phyloP scores from a whole-genome alignment of 1,139 yeast species.

The Candida sp. region DNA sequence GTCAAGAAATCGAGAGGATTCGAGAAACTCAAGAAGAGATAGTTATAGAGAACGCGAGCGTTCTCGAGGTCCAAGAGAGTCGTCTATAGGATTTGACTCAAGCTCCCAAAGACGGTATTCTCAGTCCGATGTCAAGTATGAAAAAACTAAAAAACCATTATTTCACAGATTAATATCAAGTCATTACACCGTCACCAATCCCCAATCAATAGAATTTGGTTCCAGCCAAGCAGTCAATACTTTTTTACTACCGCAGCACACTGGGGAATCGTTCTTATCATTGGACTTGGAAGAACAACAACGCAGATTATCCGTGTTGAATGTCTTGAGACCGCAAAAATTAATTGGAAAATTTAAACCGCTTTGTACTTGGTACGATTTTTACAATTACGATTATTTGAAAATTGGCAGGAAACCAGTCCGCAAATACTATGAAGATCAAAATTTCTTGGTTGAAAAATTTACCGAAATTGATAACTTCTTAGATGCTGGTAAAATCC shows the following conservation, averaged over 20 bases:
- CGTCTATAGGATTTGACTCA: not conserved
- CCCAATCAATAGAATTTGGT: constrained; percentile 12
- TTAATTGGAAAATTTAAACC: constrained; percentile 53
- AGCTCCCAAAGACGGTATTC: not conserved
- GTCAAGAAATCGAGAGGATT: not conserved
- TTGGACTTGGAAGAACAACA: constrained; percentile 19
- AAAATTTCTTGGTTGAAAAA: constrained; percentile 57
- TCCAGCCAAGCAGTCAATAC: not conserved
- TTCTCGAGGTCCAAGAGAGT: not conserved
- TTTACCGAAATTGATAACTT: constrained; percentile 62
- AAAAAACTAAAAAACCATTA: constrained; percentile 16
- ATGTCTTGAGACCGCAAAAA: constrained; percentile 40
- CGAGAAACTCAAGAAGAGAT: not conserved
- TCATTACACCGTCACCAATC: constrained; percentile 30
- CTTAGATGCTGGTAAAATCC: constrained; percentile 67
- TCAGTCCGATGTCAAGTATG: not conserved
- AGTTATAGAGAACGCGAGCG: too few species aligned
- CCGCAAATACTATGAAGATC: constrained; percentile 41
- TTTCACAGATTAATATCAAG: constrained; percentile 25
- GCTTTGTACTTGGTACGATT: constrained; percentile 47
- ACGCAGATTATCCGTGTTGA: constrained; percentile 18
- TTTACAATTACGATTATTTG: constrained; percentile 18
- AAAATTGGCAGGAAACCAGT: constrained; percentile 19
- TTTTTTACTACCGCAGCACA: constrained; percentile 1
- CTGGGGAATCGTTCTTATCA: constrained; percentile 15